phyloP scores from a whole-genome alignment of 768 basidiomycete species.

The Fomitopsis pulvina region DNA sequence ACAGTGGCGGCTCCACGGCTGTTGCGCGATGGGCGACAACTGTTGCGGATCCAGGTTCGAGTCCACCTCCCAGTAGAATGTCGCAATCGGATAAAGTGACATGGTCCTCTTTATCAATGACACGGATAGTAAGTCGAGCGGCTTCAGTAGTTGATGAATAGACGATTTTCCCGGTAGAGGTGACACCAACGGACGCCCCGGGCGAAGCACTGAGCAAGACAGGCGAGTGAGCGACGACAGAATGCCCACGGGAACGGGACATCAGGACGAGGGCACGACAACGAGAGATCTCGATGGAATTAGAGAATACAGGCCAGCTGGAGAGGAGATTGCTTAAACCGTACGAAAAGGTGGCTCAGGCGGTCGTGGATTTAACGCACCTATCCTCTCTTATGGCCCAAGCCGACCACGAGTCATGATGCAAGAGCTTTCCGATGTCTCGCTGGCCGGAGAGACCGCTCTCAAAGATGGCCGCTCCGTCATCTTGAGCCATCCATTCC shows the following conservation, averaged over 20 bases:
- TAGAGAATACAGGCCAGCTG: slow-evolving; percentile 14
- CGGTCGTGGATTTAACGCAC: slow-evolving; percentile 11
- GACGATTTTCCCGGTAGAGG: neutral
- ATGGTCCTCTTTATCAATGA: neutral
- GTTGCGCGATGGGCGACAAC: neutral
- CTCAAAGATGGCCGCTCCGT: slow-evolving; percentile 4
- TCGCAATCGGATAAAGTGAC: neutral
- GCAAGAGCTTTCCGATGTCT: slow-evolving; percentile 7
- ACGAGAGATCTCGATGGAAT: neutral
- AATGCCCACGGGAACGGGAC: slow-evolving; percentile 7
- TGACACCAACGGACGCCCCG: slow-evolving; percentile 8
- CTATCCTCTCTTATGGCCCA: slow-evolving; percentile 14
- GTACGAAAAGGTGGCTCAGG: neutral
- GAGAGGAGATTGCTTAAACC: too few relatives aligned
- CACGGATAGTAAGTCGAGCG: neutral
- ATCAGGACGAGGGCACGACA: slow-evolving; percentile 8
- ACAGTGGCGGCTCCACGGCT: neutral
- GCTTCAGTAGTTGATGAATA: neutral
- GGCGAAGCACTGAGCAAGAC: slow-evolving; percentile 11
- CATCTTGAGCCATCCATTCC: slow-evolving; percentile 11
- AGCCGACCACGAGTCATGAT: slow-evolving; percentile 12
- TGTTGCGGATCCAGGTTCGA: neutral
- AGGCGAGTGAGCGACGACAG: slow-evolving; percentile 7
- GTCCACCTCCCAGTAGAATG: neutral
- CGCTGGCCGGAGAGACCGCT: neutral